phyloP scores from a whole-genome alignment of 1,139 yeast species.

The Hyphopichia khmerensis region DNA sequence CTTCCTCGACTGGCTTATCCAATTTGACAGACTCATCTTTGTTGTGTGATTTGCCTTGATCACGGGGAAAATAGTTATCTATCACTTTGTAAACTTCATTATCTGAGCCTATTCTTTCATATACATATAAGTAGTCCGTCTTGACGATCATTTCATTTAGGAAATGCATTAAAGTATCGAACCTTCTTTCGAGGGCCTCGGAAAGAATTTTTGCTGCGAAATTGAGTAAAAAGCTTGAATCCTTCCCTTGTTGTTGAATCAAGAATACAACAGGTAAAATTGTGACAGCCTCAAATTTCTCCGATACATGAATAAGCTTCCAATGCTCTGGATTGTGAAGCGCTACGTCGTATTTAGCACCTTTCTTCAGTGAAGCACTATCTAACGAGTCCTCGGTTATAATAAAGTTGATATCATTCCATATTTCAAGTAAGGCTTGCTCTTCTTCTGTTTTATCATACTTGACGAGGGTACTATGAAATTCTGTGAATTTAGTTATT shows the following conservation, averaged over 20 bases:
- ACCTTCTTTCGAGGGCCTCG: slow-evolving; percentile 18
- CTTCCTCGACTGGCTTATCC: slow-evolving; percentile 3
- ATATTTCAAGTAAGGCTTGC: slow-evolving; percentile 32
- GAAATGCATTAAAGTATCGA: slow-evolving; percentile 14
- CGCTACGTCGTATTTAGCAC: neutral
- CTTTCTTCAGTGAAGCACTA: neutral
- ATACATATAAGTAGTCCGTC: slow-evolving; percentile 28
- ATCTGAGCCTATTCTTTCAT: slow-evolving; percentile 21
- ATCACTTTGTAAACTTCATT: slow-evolving; percentile 1
- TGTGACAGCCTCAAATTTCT: slow-evolving; percentile 22
- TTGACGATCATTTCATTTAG: slow-evolving; percentile 22
- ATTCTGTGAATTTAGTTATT: slow-evolving; percentile 68
- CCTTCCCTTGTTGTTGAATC: slow-evolving; percentile 9
- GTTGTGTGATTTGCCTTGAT: slow-evolving; percentile 7
- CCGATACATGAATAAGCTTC: slow-evolving; percentile 21
- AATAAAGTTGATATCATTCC: slow-evolving; percentile 60
- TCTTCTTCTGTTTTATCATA: slow-evolving; percentile 77
- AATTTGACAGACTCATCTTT: slow-evolving; percentile 3
- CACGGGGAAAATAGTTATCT: neutral
- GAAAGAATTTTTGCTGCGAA: slow-evolving; percentile 13
- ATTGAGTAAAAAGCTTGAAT: slow-evolving; percentile 8
- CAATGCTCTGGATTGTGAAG: slow-evolving; percentile 20
- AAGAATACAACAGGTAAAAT: slow-evolving; percentile 16
- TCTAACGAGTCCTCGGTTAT: slow-evolving; percentile 41
- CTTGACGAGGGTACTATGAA: slow-evolving; percentile 39